phyloP scores from a whole-genome alignment of 495 filamentous ascomycete species.

The Tuber magnatum region DNA sequence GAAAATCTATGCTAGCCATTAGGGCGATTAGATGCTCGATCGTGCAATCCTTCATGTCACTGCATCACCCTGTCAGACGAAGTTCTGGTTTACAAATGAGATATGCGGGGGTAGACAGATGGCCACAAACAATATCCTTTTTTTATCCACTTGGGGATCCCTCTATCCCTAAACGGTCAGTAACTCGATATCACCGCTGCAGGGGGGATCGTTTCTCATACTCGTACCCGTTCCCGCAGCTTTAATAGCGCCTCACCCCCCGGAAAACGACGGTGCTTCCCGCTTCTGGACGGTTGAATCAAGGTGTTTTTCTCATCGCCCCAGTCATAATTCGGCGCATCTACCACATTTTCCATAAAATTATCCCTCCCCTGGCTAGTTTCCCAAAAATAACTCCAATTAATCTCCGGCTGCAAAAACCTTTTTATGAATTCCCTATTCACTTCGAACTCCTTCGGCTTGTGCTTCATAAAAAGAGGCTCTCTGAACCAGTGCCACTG shows the following conservation, averaged over 20 bases:
- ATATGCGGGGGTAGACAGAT: background rate
- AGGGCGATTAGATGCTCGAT: background rate
- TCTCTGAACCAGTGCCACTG: background rate
- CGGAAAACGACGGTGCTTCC: background rate
- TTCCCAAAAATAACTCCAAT: background rate
- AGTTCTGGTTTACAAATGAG: background rate
- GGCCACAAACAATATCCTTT: background rate
- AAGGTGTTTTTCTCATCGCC: background rate
- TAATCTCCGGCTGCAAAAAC: background rate
- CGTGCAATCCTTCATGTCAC: background rate
- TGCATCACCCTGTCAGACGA: background rate
- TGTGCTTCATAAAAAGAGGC: background rate
- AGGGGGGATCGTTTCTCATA: background rate
- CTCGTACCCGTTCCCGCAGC: background rate
- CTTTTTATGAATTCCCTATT: background rate
- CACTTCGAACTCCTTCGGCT: background rate
- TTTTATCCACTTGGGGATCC: constrained; percentile 1
- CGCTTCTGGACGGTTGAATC: background rate
- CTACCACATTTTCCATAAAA: background rate
- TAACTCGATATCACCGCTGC: background rate
- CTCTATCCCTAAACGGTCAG: background rate
- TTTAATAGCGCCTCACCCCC: background rate
- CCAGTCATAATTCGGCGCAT: background rate
- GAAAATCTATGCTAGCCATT: background rate
- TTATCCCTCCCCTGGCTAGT: background rate